Evolutionary conservation across 148 eudicot genomes (phyloP).

Genomic region (Tetragonia tetragonoides): DNA sequence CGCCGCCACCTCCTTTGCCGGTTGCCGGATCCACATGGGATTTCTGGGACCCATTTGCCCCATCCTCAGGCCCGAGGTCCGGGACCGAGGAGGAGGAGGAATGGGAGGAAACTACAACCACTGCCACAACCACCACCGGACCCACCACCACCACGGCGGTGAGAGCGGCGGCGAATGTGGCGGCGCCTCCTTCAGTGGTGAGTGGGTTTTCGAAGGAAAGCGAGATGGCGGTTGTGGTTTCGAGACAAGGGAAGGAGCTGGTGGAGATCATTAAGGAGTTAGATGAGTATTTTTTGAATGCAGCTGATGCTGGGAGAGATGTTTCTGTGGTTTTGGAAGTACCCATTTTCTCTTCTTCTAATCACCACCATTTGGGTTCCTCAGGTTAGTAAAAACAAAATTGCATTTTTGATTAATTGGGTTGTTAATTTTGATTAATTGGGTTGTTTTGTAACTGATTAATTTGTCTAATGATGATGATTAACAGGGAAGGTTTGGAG

Average conservation of each 20-base stretch:
- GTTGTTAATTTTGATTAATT: not conserved
- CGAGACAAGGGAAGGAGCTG: slow-evolving; percentile 64
- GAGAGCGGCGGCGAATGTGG: slow-evolving; percentile 46
- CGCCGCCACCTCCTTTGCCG: slow-evolving; percentile 63
- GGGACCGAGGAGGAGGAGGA: slow-evolving; percentile 69
- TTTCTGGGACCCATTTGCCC: slow-evolving; percentile 87
- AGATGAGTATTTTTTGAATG: slow-evolving; percentile 74
- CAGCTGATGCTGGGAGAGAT: slow-evolving; percentile 67
- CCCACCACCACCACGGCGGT: slow-evolving; percentile 26
- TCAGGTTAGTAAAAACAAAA: not conserved
- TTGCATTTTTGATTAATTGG: not conserved
- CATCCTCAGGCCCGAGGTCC: slow-evolving; percentile 38
- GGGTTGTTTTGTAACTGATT: not conserved
- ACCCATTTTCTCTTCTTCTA: slow-evolving; percentile 29
- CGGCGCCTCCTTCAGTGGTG: slow-evolving; percentile 44
- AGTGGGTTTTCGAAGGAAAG: slow-evolving; percentile 51
- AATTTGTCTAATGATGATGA: not conserved
- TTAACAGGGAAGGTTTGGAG: slow-evolving; percentile 55
- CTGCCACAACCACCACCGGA: slow-evolving; percentile 7
- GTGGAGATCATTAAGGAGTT: slow-evolving; percentile 86
- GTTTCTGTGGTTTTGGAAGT: slow-evolving; percentile 62
- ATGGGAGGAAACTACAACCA: slow-evolving; percentile 13
- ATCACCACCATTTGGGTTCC: not conserved
- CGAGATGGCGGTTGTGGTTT: slow-evolving; percentile 61
- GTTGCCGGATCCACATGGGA: slow-evolving; percentile 63